phyloP scores from a whole-genome alignment of 768 basidiomycete species.

The Lanmaoa pseudosensibilis region DNA sequence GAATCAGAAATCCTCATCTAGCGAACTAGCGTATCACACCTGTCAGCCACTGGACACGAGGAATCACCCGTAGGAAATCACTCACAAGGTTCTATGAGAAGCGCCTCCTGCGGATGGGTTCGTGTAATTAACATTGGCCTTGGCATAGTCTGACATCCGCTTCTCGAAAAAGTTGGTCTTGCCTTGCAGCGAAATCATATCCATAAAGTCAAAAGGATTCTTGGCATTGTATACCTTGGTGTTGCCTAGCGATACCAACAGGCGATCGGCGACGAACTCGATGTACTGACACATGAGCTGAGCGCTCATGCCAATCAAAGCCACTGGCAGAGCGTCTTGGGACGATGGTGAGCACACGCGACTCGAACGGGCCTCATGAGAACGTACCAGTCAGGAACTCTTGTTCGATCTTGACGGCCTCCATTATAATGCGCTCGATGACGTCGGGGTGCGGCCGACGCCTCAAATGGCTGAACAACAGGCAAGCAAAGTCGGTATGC shows the following conservation, averaged over 20 bases:
- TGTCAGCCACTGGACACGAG: not conserved
- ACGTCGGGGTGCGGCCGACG: slow-evolving; percentile 77
- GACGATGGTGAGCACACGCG: not conserved
- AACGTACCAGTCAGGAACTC: slow-evolving; percentile 73
- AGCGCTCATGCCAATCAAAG: slow-evolving; percentile 89
- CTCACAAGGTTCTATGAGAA: slow-evolving; percentile 37
- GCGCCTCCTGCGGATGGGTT: slow-evolving; percentile 3
- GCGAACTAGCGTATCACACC: slow-evolving; percentile 1
- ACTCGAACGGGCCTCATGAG: not conserved
- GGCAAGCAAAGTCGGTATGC: slow-evolving; percentile 94
- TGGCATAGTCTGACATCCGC: slow-evolving; percentile 78
- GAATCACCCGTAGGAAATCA: not conserved
- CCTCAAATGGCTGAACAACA: slow-evolving; percentile 78
- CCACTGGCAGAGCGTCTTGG: slow-evolving; percentile 76
- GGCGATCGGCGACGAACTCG: slow-evolving; percentile 87
- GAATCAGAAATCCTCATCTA: slow-evolving; percentile 22
- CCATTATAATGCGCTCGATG: slow-evolving; percentile 66
- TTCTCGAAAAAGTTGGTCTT: slow-evolving; percentile 98
- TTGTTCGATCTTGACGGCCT: slow-evolving; percentile 84
- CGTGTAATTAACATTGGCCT: slow-evolving; percentile 50
- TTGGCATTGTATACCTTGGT: slow-evolving; percentile 66
- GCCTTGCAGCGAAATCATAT: slow-evolving; percentile 89
- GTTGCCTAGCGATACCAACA: slow-evolving; percentile 84
- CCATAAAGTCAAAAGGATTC: slow-evolving; percentile 94
- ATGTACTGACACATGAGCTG: slow-evolving; percentile 86